These are phyloP conservation scores for Betula pendula DNA, from an alignment of 306 rosid species.

Conservation along the genomic window DNA sequence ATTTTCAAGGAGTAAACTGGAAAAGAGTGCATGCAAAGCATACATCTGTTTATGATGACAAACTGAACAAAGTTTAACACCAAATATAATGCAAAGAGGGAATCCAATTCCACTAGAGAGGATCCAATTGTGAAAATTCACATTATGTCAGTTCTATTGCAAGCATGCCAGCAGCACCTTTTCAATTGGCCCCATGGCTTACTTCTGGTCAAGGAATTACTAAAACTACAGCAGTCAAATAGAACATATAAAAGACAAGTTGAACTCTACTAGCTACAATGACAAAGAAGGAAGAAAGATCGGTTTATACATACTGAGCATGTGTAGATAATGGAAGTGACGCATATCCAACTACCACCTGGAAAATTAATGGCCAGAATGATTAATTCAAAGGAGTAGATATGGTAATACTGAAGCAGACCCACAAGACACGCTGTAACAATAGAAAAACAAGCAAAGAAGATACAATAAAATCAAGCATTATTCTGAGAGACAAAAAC, in stretches of 20 bases:
- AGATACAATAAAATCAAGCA: slow-evolving; percentile 11
- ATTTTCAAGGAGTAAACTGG: background rate
- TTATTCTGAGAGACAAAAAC: slow-evolving; percentile 19
- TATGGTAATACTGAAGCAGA: slow-evolving; percentile 16
- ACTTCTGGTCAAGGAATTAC: background rate
- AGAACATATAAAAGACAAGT: background rate
- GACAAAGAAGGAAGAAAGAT: slow-evolving; percentile 23
- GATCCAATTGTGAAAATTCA: background rate
- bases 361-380: slow-evolving; percentile 35
- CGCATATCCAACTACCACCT: slow-evolving; percentile 90
- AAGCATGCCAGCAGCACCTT: background rate
- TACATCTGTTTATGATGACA: background rate
- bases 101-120: background rate
- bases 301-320: slow-evolving; percentile 79
- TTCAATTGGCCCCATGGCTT: background rate
- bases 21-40: background rate
- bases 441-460: slow-evolving; percentile 7
- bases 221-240: slow-evolving; percentile 20
- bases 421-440: background rate
- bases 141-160: background rate
- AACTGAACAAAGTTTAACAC: background rate
- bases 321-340: slow-evolving; percentile 88
- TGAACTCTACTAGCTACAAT: slow-evolving; percentile 5
- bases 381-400: slow-evolving; percentile 31
- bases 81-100: background rate